Conservation (phyloP, 371 early-diverging fungal species). For the Haplosporangium sp. region DNA sequence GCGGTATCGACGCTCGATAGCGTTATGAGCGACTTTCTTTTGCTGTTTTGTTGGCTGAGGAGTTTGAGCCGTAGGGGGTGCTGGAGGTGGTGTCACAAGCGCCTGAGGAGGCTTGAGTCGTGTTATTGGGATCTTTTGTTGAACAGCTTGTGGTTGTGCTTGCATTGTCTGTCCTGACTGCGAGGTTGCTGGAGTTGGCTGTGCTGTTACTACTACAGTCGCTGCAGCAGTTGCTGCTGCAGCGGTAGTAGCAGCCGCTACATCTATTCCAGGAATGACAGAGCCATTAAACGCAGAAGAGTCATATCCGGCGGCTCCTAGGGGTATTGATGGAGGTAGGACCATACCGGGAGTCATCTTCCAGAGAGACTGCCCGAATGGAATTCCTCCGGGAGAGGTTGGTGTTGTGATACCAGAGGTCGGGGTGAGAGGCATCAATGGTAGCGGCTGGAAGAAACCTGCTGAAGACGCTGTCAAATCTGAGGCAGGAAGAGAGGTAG, state of each 20-base stretch:
- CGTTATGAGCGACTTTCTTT: constrained; percentile 94
- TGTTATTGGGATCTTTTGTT: constrained; percentile 58
- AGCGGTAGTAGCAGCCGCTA: not conserved
- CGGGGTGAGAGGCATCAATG: constrained; percentile 30
- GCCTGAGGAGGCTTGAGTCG: constrained; percentile 55
- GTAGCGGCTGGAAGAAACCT: constrained; percentile 43
- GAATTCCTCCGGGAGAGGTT: constrained; percentile 27
- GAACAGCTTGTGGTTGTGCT: constrained; percentile 39
- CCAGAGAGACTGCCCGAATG: constrained; percentile 46
- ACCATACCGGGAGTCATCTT: constrained; percentile 51
- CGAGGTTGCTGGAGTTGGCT: constrained; percentile 11
- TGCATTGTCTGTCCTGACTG: constrained; percentile 30
- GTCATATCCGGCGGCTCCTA: constrained; percentile 40
- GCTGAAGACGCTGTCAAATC: constrained; percentile 33
- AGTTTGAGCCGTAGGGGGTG: constrained; percentile 31
- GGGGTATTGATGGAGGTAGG: constrained; percentile 30
- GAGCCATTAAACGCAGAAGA: constrained; percentile 33
- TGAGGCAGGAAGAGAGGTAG: constrained; percentile 17
- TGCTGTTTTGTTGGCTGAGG: constrained; percentile 67
- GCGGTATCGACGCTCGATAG: constrained; percentile 93
- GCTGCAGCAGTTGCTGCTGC: constrained; percentile 2
- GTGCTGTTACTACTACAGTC: constrained; percentile 2
- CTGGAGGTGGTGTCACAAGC: constrained; percentile 39
- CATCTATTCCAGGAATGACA: constrained; percentile 26
- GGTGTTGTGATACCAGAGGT: constrained; percentile 18